A percentile compares a stretch with the other conserved stretches of the same genome.
Conservation (phyloP, 805 yeast genomes). For the Zygosaccharomyces gambellarensis region DNA sequence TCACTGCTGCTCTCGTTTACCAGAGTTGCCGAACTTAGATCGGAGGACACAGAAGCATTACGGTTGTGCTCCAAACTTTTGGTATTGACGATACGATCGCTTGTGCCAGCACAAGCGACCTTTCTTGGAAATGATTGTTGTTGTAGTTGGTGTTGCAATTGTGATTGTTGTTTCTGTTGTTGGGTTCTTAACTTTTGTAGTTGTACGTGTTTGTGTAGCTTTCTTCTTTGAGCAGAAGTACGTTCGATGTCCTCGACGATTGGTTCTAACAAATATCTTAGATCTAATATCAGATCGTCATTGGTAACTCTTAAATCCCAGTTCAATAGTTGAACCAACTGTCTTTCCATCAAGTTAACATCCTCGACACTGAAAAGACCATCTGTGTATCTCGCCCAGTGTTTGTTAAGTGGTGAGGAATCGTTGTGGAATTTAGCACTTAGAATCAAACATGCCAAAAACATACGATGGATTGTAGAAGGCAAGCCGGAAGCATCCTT, state of each 20-base stretch:
- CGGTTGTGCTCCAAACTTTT: conserved; percentile 22
- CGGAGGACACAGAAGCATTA: conserved; percentile 20
- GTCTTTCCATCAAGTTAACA: conserved; percentile 77
- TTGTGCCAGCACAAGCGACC: conserved; percentile 7
- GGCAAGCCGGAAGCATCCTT: conserved; percentile 70
- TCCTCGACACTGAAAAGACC: conserved; percentile 64
- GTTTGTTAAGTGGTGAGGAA: conserved; percentile 69
- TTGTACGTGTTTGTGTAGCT: conserved; percentile 10
- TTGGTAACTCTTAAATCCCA: conserved; percentile 69
- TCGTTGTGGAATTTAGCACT: conserved; percentile 75
- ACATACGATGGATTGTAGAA: conserved; percentile 74
- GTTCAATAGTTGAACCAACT: conserved; percentile 58
- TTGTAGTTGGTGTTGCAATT: neutral
- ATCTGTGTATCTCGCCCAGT: conserved; percentile 77
- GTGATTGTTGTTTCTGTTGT: conserved; percentile 8
- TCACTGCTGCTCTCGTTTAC: conserved; percentile 9
- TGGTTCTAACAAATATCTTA: conserved; percentile 69
- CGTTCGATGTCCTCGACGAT: conserved; percentile 50
- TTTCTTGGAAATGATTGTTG: conserved; percentile 2
- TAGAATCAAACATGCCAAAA: conserved; percentile 67
- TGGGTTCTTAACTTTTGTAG: conserved; percentile 15
- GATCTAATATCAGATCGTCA: conserved; percentile 59
- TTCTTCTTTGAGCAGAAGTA: conserved; percentile 26
- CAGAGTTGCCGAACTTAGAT: conserved; percentile 21
- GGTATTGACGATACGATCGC: neutral